Evolutionary conservation across 176 grass and related monocot genomes (phyloP).

Genomic region (Echinochloa phyllopogon): DNA sequence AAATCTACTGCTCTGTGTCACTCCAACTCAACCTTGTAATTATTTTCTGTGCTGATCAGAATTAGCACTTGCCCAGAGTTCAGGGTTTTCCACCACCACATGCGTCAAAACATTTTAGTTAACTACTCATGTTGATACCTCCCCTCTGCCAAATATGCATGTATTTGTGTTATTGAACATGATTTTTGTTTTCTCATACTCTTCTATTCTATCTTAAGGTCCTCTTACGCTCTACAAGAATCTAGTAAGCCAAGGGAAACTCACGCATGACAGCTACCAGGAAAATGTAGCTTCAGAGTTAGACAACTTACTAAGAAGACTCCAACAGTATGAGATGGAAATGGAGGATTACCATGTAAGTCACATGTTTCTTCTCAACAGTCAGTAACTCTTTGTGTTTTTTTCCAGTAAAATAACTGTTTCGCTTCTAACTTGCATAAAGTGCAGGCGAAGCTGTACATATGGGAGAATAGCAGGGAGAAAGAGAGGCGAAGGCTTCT

Average conservation of each 20-base stretch:
- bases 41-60: neutral
- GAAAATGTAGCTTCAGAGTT: slow-evolving; percentile 79
- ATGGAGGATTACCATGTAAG: slow-evolving; percentile 99
- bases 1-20: neutral
- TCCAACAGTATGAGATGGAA: slow-evolving; percentile 79
- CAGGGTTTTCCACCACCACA: neutral
- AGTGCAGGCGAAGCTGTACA: slow-evolving; percentile 65
- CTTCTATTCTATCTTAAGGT: slow-evolving; percentile 63
- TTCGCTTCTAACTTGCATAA: neutral
- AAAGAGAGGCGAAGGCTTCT: slow-evolving; percentile 74
- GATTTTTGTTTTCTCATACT: slow-evolving; percentile 21
- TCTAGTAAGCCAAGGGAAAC: slow-evolving; percentile 79
- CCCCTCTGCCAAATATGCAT: neutral
- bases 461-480: slow-evolving; percentile 79
- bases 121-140: too few species aligned
- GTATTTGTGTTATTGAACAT: neutral
- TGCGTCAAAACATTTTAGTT: neutral
- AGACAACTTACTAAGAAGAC: slow-evolving; percentile 63
- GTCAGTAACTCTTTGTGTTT: neutral
- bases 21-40: neutral
- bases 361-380: neutral
- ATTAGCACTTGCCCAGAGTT: neutral
- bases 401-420: neutral
- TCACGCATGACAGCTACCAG: slow-evolving; percentile 74
- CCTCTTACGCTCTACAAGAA: slow-evolving; percentile 76